These are phyloP conservation scores for Moesziomyces aphidis DNA, from an alignment of 1,284 basidiomycete genomes.

Conservation along the genomic window DNA sequence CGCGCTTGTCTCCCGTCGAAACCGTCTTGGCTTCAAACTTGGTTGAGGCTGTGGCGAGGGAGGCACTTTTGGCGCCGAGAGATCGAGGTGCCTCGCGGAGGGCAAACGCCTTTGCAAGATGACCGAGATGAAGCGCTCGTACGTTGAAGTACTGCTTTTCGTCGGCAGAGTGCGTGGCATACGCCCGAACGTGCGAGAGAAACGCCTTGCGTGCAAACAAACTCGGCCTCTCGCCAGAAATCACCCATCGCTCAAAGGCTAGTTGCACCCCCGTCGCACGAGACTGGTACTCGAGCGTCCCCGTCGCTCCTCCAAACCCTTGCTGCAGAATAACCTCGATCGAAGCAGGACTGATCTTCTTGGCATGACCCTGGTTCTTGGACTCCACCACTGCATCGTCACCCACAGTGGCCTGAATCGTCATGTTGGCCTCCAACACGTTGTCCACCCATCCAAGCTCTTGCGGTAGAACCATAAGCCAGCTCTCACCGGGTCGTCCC, in stretches of 20 bases:
- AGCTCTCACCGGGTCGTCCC: conserved; percentile 86
- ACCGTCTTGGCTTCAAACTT: conserved; percentile 4
- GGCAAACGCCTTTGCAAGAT: conserved; percentile 95
- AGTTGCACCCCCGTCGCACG: conserved; percentile 96
- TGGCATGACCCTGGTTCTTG: conserved; percentile 18
- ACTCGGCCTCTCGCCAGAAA: conserved; percentile 80
- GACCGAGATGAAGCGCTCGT: conserved; percentile 90
- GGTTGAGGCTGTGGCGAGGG: conserved; percentile 17
- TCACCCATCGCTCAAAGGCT: conserved; percentile 93
- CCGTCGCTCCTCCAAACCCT: conserved; percentile 79
- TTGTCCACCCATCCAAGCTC: conserved; percentile 89
- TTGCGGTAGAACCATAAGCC: conserved; percentile 88
- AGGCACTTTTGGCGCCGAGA: conserved; percentile 67
- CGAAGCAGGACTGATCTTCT: conserved; percentile 30
- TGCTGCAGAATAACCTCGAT: conserved; percentile 65
- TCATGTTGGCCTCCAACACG: conserved; percentile 71
- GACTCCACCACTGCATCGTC: conserved; percentile 6
- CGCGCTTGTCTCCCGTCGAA: conserved; percentile 6
- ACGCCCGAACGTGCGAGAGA: conserved; percentile 91
- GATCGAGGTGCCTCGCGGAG: conserved; percentile 89
- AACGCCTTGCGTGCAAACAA: conserved; percentile 86
- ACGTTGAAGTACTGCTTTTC: conserved; percentile 98
- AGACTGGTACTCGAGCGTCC: conserved; percentile 78
- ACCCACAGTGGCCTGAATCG: conserved; percentile 11
- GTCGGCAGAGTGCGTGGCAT: conserved; percentile 93